Evolutionary conservation across 768 basidiomycete genomes (phyloP).

Genomic region (Mycena albidolilacea): DNA sequence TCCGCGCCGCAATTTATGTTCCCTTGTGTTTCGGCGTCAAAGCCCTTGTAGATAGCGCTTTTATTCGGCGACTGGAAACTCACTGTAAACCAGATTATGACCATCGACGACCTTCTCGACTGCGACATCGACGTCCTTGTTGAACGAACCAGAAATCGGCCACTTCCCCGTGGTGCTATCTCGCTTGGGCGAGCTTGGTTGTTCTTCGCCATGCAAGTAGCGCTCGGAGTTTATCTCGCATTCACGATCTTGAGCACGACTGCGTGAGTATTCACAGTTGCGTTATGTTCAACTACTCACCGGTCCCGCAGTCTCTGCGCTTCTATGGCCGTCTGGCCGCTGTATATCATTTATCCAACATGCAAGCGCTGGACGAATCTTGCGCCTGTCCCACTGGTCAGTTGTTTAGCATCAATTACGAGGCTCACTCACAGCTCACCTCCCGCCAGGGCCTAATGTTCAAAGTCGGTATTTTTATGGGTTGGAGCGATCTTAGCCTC

Average conservation of each 20-base stretch:
- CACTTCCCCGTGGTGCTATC: constrained; percentile 48
- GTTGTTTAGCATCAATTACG: not conserved
- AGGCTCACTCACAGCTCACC: not conserved
- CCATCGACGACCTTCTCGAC: constrained; percentile 50
- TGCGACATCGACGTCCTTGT: constrained; percentile 47
- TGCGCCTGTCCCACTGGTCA: constrained; percentile 48
- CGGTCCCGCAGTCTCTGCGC: constrained; percentile 36
- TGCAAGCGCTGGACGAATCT: constrained; percentile 52
- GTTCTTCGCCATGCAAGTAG: constrained; percentile 45
- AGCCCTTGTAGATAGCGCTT: constrained; percentile 43
- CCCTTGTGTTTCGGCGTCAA: constrained; percentile 50
- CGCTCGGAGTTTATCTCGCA: constrained; percentile 43
- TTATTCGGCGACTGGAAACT: not conserved
- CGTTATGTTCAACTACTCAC: not conserved
- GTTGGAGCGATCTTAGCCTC: constrained; percentile 45
- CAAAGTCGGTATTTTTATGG: constrained; percentile 50
- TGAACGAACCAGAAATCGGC: constrained; percentile 44
- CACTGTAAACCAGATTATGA: constrained; percentile 46
- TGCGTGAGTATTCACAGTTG: constrained; percentile 30
- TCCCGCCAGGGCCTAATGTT: constrained; percentile 49
- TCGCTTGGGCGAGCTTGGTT: constrained; percentile 47
- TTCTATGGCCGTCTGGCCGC: constrained; percentile 48
- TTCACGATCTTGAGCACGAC: constrained; percentile 37
- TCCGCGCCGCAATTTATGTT: constrained; percentile 43
- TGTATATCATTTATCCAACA: constrained; percentile 51